Conservation (phyloP, 768 basidiomycete genomes). For the Boletus vermiculosoides region DNA sequence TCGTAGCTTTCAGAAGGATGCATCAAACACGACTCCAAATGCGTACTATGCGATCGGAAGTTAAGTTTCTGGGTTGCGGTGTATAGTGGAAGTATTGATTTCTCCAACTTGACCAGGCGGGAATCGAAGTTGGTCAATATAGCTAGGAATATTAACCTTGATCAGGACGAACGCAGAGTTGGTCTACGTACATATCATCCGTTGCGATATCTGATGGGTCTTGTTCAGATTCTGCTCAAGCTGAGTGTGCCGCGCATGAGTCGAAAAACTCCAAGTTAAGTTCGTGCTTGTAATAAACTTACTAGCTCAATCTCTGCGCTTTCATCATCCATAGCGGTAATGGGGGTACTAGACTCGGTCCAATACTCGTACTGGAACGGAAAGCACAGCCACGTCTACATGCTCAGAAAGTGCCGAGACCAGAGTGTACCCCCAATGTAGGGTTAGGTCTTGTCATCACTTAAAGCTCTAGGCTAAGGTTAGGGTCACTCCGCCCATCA, state of each 20-base stretch:
- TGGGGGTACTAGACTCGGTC: neutral
- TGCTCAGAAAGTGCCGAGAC: neutral
- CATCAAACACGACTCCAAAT: neutral
- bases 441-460: constrained; percentile 2
- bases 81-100: constrained; percentile 82
- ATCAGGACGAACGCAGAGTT: constrained; percentile 1
- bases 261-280: neutral
- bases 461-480: neutral
- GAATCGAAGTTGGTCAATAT: constrained; percentile 84
- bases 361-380: neutral
- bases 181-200: constrained; percentile 71
- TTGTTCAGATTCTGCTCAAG: constrained; percentile 87
- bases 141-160: constrained; percentile 47
- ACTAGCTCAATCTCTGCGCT: constrained; percentile 29
- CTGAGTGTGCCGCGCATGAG: constrained; percentile 34
- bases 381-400: neutral
- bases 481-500: neutral
- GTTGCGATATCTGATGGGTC: constrained; percentile 78
- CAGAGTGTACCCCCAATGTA: neutral
- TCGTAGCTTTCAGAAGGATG: neutral
- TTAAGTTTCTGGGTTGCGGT: constrained; percentile 75
- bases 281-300: neutral
- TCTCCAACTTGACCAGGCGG: constrained; percentile 78
- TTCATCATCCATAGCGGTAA: constrained; percentile 24
- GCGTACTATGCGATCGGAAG: constrained; percentile 67